A percentile compares a stretch with the other conserved stretches of the same genome.
phyloP scores from a whole-genome alignment of 106 monocot species.

The Dendrobium catenatum region DNA sequence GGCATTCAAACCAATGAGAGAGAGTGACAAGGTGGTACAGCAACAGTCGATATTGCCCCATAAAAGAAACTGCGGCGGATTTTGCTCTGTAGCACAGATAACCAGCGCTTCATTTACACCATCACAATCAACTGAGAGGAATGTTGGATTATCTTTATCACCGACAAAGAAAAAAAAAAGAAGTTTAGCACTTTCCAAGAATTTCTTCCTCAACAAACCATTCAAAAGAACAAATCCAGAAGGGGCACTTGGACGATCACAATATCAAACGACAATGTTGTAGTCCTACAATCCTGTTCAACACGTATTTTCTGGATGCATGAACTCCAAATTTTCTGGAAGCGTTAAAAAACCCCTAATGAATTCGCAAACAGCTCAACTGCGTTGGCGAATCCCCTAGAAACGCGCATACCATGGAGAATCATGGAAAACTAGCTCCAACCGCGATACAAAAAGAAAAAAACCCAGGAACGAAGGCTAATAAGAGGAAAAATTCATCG shows the following conservation, averaged over 20 bases:
- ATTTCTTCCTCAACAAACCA: background rate
- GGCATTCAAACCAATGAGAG: background rate
- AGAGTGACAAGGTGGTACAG: background rate
- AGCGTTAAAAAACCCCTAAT: background rate
- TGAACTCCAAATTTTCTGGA: background rate
- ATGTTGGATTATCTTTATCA: background rate
- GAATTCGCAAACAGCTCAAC: background rate
- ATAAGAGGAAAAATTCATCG: too few relatives aligned
- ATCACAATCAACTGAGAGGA: background rate
- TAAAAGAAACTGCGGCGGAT: constrained; percentile 4
- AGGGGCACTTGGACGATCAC: background rate
- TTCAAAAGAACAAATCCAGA: background rate
- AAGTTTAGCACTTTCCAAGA: background rate
- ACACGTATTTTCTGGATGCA: background rate
- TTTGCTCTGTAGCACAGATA: background rate
- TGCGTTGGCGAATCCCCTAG: background rate
- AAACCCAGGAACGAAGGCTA: background rate
- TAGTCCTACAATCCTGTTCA: background rate
- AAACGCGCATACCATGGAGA: background rate
- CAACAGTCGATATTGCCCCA: background rate
- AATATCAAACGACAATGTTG: background rate
- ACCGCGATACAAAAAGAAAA: background rate
- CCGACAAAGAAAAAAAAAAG: background rate
- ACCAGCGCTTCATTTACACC: background rate
- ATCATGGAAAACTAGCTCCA: background rate